Base-by-base conservation (phyloP, 345 rosid species). In the Citrus mangshanensis region DNA sequence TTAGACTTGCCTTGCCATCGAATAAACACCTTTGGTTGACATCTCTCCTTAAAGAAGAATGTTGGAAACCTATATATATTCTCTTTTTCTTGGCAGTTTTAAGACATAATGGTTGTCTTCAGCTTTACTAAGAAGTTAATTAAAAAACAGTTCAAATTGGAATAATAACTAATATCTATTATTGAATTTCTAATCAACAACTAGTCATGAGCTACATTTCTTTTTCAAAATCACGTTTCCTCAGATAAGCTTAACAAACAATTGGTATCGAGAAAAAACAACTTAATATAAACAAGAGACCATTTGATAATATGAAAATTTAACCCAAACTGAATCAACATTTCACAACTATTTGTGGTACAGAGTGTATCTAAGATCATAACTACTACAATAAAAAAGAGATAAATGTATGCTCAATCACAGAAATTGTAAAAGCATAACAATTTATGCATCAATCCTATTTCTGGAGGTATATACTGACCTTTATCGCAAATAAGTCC, bases 401-500 rank as follows among this genome's bases (percentile, higher is more conserved):
- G 9, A 72, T 30, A 56, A 9, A 34, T 4, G 37, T 25, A 34
- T 42, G 19, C 32, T 28, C 62, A 71, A 72, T 51, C 55, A 63
- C 27, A 68, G 7, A 68, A 19, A 40, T 42, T 9, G 19, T 3
- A 19, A 58, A 12, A 54, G 5, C 65, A 61, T 34, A 16, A 76
- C 27, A 7, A 24, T 19, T 27, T 67, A 70, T 81, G 49, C 76
- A 64, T 70, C 74, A n/a, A 30, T 65, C 60, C 75, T 68, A 34
- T 78, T 68, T 70, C 60, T 79, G 69, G 76, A 63, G 68, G 72
- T 27, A 38, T 28, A 78, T 71, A 59, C 88, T 73, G 68, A 95
- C 99, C 95, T 94, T 94, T 84, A 96, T 93, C 24, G 99, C 99
- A 78, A 96, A 96, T 69, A 91, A 85, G 83, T 96, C 99, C 64